These are phyloP conservation scores for Curvularia lunata DNA, from an alignment of 2,329 filamentous ascomycete genomes.

Conservation along the genomic window DNA sequence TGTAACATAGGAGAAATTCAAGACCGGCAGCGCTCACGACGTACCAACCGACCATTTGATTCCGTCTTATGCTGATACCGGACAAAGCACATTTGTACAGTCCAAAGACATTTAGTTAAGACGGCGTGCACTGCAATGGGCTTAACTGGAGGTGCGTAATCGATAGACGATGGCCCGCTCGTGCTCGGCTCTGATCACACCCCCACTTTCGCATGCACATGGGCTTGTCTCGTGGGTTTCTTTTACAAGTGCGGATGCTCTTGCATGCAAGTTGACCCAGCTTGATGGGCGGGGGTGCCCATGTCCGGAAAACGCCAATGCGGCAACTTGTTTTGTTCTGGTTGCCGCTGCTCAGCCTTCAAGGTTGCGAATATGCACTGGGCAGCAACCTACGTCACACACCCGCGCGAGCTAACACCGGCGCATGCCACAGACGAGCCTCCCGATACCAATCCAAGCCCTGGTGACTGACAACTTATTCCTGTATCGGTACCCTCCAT, in stretches of 20 bases:
- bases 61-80: not conserved
- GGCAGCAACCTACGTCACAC: conserved; percentile 45
- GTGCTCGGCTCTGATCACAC: conserved; percentile 25
- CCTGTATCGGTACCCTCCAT: conserved; percentile 53
- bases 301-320: conserved; percentile 6
- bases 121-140: not conserved
- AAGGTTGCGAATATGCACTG: conserved; percentile 16
- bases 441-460: conserved; percentile 25
- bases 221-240: conserved; percentile 16
- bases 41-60: not conserved
- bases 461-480: conserved; percentile 17
- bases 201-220: conserved; percentile 31
- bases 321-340: conserved; percentile 20
- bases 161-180: conserved; percentile 35
- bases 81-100: not conserved
- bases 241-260: conserved; percentile 5
- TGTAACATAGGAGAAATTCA: conserved; percentile 42
- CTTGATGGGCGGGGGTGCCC: conserved; percentile 1
- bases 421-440: conserved; percentile 29
- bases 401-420: conserved; percentile 33
- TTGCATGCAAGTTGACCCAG: not conserved
- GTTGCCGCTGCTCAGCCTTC: conserved; percentile 26
- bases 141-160: conserved; percentile 36
- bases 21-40: conserved; percentile 12
- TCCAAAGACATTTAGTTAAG: too few species aligned